Evolutionary conservation across 805 yeast genomes (phyloP), one percentile per base, ranked within the genome.

Genomic region (Hanseniaspora clermontiae): DNA sequence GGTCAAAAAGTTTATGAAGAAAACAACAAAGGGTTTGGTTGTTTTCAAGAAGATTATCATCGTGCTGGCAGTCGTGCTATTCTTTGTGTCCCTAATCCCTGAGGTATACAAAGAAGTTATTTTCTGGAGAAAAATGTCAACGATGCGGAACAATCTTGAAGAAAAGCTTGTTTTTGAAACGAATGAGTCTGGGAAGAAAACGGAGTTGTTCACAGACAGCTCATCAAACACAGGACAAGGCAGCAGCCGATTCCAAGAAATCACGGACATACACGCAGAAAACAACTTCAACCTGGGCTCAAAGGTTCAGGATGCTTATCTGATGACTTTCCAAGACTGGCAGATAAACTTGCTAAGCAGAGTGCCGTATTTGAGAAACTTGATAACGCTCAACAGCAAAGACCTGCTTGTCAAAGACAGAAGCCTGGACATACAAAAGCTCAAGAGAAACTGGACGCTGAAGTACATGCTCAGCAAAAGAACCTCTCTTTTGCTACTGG

Each of bases 401-500:
- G n/a, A 20, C 10, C 7, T 39, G 37, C n/a, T 32, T 2, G 10
- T 2, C 2, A 50, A 42, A n/a, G 31, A 50, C 38, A 37, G 27
- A 10, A 17, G 24, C 32, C 42, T 34, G 2, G 20, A 11, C 8
- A 32, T 38, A 10, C 31, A 15, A n/a, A 39, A 32, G 20, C 11
- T 34, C 12, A 32, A 20, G 14, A 17, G 37, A 1, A 66, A 66
- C 31, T 74, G 77, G 77, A 52, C 72, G 1, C 58, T 67, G 2
- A 61, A 73, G 2, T 74, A 83, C 64, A 60, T 76, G n/a, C 65
- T 79, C 1, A 77, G 88, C 1, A 69, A 74, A 2, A 73, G 78
- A 12, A 77, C 90, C 0, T 57, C 76, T 0, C 62, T 75, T 0
- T 62, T 82, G 0, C 64, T 87, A 1, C 66, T 77, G 1, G 60